Evolutionary conservation across 2,329 filamentous ascomycete species (phyloP).

Genomic region (Aspergillus sp.): DNA sequence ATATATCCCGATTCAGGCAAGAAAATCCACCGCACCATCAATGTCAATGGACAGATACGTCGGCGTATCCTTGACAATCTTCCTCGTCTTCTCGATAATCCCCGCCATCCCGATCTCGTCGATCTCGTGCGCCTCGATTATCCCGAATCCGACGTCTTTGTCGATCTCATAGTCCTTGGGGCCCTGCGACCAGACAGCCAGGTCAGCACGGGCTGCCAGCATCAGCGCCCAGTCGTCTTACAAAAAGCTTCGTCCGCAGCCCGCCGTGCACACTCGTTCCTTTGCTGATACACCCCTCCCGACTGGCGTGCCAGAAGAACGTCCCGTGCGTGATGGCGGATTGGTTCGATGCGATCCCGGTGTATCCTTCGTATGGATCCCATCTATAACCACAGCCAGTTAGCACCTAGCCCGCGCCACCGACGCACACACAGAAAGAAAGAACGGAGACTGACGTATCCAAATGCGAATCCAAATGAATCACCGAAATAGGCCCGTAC

Average conservation of each 20-base stretch:
- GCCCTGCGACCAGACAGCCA: not conserved
- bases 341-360: constrained; percentile 13
- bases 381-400: not conserved
- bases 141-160: constrained; percentile 12
- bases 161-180: constrained; percentile 17
- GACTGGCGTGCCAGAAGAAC: constrained; percentile 18
- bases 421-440: not conserved
- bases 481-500: constrained; percentile 15
- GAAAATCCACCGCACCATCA: constrained; percentile 10
- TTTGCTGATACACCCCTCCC: constrained; percentile 16
- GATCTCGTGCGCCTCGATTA: constrained; percentile 17
- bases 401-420: not conserved
- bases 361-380: constrained; percentile 16
- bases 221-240: too few species aligned
- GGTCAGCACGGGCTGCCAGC: not conserved
- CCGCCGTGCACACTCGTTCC: constrained; percentile 17
- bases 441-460: constrained; percentile 11
- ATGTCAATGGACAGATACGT: constrained; percentile 26
- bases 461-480: constrained; percentile 22
- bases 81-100: constrained; percentile 11
- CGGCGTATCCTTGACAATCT: constrained; percentile 12
- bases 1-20: not conserved
- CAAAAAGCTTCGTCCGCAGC: constrained; percentile 15
- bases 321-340: constrained; percentile 18
- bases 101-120: constrained; percentile 16